A percentile compares a stretch with the other conserved stretches of the same genome.
phyloP scores from a whole-genome alignment of 345 rosid genomes.

The Bruguiera gymnorhiza region DNA sequence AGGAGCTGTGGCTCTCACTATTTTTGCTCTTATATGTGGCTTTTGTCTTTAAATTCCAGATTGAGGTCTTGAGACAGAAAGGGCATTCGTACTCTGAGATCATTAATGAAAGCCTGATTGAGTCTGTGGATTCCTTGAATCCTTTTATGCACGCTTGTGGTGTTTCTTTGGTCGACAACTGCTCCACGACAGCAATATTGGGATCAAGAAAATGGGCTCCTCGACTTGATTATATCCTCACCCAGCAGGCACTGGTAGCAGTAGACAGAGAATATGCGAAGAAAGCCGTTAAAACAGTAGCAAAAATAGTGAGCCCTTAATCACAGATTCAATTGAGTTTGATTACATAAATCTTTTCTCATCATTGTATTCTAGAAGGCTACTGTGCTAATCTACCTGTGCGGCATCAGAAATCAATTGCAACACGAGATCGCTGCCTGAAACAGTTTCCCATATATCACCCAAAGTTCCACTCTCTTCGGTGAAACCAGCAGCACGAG shows the following conservation, averaged over 20 bases:
- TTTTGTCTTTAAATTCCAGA: constrained; percentile 39
- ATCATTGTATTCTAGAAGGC: no score
- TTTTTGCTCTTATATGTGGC: neutral
- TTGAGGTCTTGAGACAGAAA: constrained; percentile 88
- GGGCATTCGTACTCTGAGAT: constrained; percentile 95
- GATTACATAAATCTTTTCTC: no score
- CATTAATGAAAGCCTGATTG: constrained; percentile 90
- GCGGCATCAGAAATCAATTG: constrained; percentile 92
- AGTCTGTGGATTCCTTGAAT: constrained; percentile 84
- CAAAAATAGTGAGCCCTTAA: no score
- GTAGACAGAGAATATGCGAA: constrained; percentile 29
- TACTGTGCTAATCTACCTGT: constrained; percentile 43
- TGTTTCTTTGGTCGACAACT: constrained; percentile 92
- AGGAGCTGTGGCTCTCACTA: no score
- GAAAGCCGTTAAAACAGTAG: no score
- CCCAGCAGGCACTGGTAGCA: constrained; percentile 77
- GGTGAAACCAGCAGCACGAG: constrained; percentile 82
- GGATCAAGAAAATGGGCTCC: constrained; percentile 98
- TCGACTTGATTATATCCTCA: constrained; percentile 72
- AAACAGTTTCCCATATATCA: constrained; percentile 83
- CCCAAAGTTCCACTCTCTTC: constrained; percentile 86
- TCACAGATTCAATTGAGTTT: no score
- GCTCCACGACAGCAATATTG: constrained; percentile 87
- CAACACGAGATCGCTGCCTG: constrained; percentile 89
- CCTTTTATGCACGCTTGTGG: constrained; percentile 98